A percentile compares a stretch with the other conserved stretches of the same genome.
phyloP scores from a whole-genome alignment of 352 stramenopile genomes.

The Phytopythium litorale region DNA sequence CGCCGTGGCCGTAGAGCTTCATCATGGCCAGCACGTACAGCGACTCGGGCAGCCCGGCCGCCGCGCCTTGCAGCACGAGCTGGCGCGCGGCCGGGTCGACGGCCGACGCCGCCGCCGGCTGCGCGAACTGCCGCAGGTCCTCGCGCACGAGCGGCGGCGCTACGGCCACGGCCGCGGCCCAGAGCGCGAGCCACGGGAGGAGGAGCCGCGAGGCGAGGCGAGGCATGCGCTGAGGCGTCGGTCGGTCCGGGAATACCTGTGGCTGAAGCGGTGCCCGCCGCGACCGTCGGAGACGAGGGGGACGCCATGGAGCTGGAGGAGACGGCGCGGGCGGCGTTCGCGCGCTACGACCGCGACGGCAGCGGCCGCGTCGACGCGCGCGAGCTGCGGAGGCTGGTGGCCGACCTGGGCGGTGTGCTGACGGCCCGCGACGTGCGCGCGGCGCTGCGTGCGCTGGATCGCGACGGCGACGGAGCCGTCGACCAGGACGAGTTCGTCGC shows the following conservation, averaged over 20 bases:
- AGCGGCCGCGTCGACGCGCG: slow-evolving; percentile 48
- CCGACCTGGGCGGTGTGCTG: slow-evolving; percentile 52
- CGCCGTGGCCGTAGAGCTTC: slow-evolving; percentile 47
- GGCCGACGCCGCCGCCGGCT: not conserved
- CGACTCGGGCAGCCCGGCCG: slow-evolving; percentile 32
- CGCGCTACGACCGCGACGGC: slow-evolving; percentile 50
- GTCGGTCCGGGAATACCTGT: not conserved
- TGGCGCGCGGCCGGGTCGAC: slow-evolving; percentile 28
- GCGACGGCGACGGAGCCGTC: slow-evolving; percentile 45
- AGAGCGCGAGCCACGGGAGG: not conserved
- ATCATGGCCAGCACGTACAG: slow-evolving; percentile 51
- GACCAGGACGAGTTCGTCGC: slow-evolving; percentile 51
- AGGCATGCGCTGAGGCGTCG: not conserved
- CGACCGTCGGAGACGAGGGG: not conserved
- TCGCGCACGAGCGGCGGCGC: slow-evolving; percentile 9
- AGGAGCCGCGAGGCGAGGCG: not conserved
- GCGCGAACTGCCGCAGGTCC: slow-evolving; percentile 10
- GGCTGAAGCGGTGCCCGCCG: not conserved
- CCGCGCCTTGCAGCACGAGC: slow-evolving; percentile 28
- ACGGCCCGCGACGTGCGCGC: slow-evolving; percentile 35
- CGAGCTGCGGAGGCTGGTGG: slow-evolving; percentile 47
- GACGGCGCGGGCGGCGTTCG: slow-evolving; percentile 50
- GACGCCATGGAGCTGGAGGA: slow-evolving; percentile 39
- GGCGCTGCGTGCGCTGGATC: slow-evolving; percentile 41
- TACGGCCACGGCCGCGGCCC: not conserved